Conservation (phyloP, 768 basidiomycete genomes). For the Porphyrellus cyaneotinctus region DNA sequence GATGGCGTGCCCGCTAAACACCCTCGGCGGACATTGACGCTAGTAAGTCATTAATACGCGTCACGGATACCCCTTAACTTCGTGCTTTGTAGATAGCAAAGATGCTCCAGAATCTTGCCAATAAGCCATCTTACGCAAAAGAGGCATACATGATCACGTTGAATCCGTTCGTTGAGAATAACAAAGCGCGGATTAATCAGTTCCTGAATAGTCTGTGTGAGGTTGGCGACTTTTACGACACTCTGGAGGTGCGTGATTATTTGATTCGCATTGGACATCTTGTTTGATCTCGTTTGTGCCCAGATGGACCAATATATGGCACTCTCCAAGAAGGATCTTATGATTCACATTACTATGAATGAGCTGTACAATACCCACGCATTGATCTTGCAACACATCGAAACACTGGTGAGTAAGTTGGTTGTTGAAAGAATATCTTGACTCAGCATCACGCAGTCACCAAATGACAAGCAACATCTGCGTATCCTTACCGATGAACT, state of each 20-base stretch:
- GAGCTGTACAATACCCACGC: conserved; percentile 99
- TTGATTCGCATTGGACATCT: neutral
- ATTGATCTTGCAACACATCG: conserved; percentile 90
- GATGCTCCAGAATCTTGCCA: conserved; percentile 98
- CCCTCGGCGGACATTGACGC: conserved; percentile 90
- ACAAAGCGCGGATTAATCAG: conserved; percentile 95
- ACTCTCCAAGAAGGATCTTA: conserved; percentile 95
- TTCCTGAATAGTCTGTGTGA: conserved; percentile 97
- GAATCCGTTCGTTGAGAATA: conserved; percentile 98
- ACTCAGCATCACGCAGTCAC: conserved; percentile 54
- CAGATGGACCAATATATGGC: conserved; percentile 99
- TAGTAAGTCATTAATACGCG: conserved; percentile 42
- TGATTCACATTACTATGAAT: conserved; percentile 98
- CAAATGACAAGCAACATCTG: conserved; percentile 95
- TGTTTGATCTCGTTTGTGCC: neutral
- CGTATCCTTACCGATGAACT: conserved; percentile 96
- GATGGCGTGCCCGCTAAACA: conserved; percentile 98
- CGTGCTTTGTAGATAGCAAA: conserved; percentile 77
- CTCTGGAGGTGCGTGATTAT: conserved; percentile 70
- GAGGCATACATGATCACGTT: conserved; percentile 98
- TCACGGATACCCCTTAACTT: neutral
- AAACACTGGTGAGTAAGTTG: conserved; percentile 68
- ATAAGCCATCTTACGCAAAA: conserved; percentile 97
- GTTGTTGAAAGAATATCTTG: neutral
- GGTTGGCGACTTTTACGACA: conserved; percentile 99